These are phyloP conservation scores for Helenozyma rhizophorensis DNA, from an alignment of 805 yeast species.

Conservation along the genomic window DNA sequence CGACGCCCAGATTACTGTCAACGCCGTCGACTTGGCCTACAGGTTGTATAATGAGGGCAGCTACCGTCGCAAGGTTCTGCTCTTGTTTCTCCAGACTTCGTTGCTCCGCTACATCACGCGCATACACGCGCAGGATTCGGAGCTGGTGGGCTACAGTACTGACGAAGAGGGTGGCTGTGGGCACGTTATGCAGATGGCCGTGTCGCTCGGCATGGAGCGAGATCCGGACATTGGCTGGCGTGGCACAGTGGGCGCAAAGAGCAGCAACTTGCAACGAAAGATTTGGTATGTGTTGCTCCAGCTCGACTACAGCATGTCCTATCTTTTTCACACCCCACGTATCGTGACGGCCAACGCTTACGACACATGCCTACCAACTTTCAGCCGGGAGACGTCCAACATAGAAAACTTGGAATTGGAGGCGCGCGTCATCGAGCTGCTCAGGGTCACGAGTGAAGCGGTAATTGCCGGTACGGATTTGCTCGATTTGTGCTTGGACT, in stretches of 20 bases:
- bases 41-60: slow-evolving; percentile 11
- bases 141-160: slow-evolving; percentile 6
- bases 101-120: slow-evolving; percentile 11
- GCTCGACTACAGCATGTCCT: slow-evolving; percentile 9
- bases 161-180: slow-evolving; percentile 7
- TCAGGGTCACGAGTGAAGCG: slow-evolving; percentile 3
- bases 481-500: slow-evolving; percentile 7
- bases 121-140: slow-evolving; percentile 15
- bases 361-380: slow-evolving; percentile 10
- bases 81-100: slow-evolving; percentile 17
- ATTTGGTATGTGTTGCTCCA: slow-evolving; percentile 14
- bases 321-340: slow-evolving; percentile 11
- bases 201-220: slow-evolving; percentile 9
- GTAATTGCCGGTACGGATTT: slow-evolving; percentile 7
- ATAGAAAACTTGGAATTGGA: slow-evolving; percentile 8
- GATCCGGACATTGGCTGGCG: slow-evolving; percentile 12
- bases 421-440: slow-evolving; percentile 1
- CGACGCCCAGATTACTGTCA: slow-evolving; percentile 14
- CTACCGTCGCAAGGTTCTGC: slow-evolving; percentile 6
- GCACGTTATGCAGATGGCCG: slow-evolving; percentile 10
- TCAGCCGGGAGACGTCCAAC: slow-evolving; percentile 7
- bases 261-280: slow-evolving; percentile 12
- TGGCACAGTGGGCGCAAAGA: slow-evolving; percentile 6
- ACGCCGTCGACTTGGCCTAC: slow-evolving; percentile 12
- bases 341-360: slow-evolving; percentile 2